These are phyloP conservation scores for Phtheirospermum japonicum DNA, from an alignment of 257 asterid genomes.

Conservation along the genomic window DNA sequence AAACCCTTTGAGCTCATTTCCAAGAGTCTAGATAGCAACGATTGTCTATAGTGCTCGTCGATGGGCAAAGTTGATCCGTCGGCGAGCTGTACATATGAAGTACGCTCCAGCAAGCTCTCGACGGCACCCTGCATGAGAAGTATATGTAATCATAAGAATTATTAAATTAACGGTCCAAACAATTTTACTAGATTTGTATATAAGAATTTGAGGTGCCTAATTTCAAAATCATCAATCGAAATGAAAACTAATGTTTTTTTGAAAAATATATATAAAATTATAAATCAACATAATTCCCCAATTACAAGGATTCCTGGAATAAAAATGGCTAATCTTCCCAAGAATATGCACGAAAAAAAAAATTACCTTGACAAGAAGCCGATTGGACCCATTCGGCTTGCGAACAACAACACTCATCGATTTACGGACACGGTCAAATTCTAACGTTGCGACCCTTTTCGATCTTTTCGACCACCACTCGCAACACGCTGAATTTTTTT, in stretches of 20 bases:
- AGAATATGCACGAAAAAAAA: not conserved
- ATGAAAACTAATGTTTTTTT: too few species aligned
- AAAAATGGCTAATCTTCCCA: not conserved
- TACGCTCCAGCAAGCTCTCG: conserved; percentile 79
- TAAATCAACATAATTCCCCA: too few species aligned
- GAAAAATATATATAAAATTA: too few species aligned
- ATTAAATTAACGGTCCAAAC: too few species aligned
- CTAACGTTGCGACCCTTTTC: conserved; percentile 69
- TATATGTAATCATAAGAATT: too few species aligned
- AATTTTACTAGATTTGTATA: too few species aligned
- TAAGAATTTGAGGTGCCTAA: too few species aligned
- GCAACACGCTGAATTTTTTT: conserved; percentile 49
- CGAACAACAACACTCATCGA: conserved; percentile 84
- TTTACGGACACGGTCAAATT: conserved; percentile 85
- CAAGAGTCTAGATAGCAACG: conserved; percentile 50
- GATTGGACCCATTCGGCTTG: conserved; percentile 52
- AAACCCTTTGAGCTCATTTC: conserved; percentile 83
- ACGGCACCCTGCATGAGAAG: conserved; percentile 70
- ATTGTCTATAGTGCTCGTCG: conserved; percentile 57
- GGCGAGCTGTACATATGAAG: conserved; percentile 63
- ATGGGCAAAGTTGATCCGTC: conserved; percentile 62
- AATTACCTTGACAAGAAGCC: conserved; percentile 87
- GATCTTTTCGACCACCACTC: conserved; percentile 80
- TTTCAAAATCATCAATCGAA: too few species aligned
- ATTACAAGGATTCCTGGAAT: too few species aligned